Evolutionary conservation across 2,329 filamentous ascomycete genomes (phyloP), one percentile per base, ranked within the genome.

Genomic region (Trichoderma cornu-damae): DNA sequence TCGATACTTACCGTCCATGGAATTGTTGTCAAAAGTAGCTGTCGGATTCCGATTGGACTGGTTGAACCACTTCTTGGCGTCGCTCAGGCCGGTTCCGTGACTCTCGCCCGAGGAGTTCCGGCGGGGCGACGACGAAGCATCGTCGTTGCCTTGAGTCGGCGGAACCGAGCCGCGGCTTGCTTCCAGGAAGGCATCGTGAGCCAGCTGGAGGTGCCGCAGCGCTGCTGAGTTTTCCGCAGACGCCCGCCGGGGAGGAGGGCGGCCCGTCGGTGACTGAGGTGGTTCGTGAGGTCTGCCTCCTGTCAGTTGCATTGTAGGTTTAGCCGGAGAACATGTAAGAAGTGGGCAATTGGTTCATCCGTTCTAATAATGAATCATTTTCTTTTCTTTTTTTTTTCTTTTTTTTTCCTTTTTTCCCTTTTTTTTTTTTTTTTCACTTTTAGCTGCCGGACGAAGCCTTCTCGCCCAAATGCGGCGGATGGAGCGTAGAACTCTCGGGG

Each of bases 21-120:
- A 63, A 18, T 65, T 69, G 22, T 71, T 69, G 28, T 78, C 73
- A 46, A 75, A 75, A 0, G 69, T 71, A 9, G 70, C 72, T 0
- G 70, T 74, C 0, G 77, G 74, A 40, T 83, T 79, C 43, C 75
- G 68, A 42, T 83, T 83, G 4, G 77, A 79, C 9, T 69, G 70
- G 34, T 83, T 75, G 56, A 83, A 83, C 81, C 81, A 84, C 34
- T 69, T 75, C 34, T 73, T 78, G 0, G 79, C 73, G 51, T 83
- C 79, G 61, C 77, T 81, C 3, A 73, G 67, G 3, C 71, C 70
- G 0, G 79, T 81, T 20, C 74, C 71, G 44, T 78, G 71, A 34
- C 78, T 82, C 11, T 79, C 77, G 11, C 71, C 77, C 0, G 79
- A 80, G 0, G 78, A 81, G 30, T 78, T 70, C 20, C 70, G 67